Evolutionary conservation across 2,329 filamentous ascomycete genomes (phyloP), one percentile per base, ranked within the genome.

Genomic region (Sarocladiaceae sp.): DNA sequence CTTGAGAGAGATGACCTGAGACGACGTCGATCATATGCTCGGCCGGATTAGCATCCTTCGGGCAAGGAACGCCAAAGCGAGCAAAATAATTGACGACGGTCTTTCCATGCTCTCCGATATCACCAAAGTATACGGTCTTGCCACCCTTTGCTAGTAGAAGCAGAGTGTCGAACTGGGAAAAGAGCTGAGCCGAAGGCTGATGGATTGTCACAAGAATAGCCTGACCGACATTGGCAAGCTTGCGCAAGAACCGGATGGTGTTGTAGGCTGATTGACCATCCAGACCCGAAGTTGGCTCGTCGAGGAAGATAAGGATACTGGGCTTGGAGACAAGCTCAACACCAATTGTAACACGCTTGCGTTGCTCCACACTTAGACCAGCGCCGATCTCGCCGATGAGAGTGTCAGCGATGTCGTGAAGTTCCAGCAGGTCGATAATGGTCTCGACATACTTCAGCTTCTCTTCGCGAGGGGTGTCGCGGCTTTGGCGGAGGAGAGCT

Each of bases 381-480:
- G 63, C 62, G 39, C 84, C 85, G 2, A 67, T 56, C 7, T 57
- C 49, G 1, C 72, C 72, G 20, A 76, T 70, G 0, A 76, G 56
- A 0, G 71, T 71, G 43, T 76, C 64, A 2, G 64, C 66, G 3
- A 74, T 55, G n/a, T 72, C 66, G 31, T 67, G 61, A 4, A 76
- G 62, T 47, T 74, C 72, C 1, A 76, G 55, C 0, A 76, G 62
- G 53, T 87, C 83, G 54, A 93, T 86, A 31, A 91, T 83, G 47
- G 85, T 83, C 41, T 88, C 76, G 7, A 90, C 86, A 50, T 91
- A 91, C 3, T 73, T 75, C 1, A 88, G 64, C 63, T 90, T 91
- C 55, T 89, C 85, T 44, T 76, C 65, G 1, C 73, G 72, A 1
- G 82, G 66, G 2, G 80, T 73, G 19, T 80, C 70, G 9, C 76